Conservation (phyloP, 768 basidiomycete genomes). For the Boletus rubescentipes region DNA sequence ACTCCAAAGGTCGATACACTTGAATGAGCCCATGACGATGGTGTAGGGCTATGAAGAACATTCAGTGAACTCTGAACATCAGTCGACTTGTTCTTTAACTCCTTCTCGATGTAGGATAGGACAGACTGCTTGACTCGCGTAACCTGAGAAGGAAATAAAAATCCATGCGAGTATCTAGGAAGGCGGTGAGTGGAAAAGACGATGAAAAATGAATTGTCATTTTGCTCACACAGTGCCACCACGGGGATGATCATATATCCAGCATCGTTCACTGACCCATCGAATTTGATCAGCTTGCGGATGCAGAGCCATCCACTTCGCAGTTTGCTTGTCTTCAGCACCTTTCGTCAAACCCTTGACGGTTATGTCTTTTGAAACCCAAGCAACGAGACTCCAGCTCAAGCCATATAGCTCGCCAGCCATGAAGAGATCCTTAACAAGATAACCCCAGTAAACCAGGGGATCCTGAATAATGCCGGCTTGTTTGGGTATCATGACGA, state of each 20-base stretch:
- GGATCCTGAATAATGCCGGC: constrained; percentile 48
- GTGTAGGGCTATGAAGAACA: constrained; percentile 38
- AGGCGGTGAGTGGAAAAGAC: constrained; percentile 3
- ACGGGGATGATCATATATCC: constrained; percentile 98
- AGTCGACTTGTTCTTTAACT: constrained; percentile 36
- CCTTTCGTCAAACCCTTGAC: constrained; percentile 70
- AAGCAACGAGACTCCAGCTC: constrained; percentile 84
- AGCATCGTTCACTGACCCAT: constrained; percentile 92
- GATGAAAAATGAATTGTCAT: background rate
- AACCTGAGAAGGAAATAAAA: constrained; percentile 88
- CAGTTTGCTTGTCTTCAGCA: constrained; percentile 91
- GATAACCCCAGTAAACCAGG: constrained; percentile 84
- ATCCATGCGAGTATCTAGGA: constrained; percentile 89
- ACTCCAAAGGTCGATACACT: constrained; percentile 84
- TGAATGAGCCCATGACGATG: constrained; percentile 72
- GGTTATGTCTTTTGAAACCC: constrained; percentile 73
- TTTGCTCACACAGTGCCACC: constrained; percentile 82
- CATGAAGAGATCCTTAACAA: constrained; percentile 93
- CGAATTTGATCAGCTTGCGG: constrained; percentile 75
- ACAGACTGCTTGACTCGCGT: constrained; percentile 62
- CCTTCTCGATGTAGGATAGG: constrained; percentile 49
- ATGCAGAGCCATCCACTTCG: constrained; percentile 89
- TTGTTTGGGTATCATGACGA: constrained; percentile 5
- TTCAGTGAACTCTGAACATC: constrained; percentile 23
- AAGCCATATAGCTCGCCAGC: constrained; percentile 91